These are phyloP conservation scores for Narthecium ossifragum DNA, from an alignment of 106 monocot species.

Conservation along the genomic window DNA sequence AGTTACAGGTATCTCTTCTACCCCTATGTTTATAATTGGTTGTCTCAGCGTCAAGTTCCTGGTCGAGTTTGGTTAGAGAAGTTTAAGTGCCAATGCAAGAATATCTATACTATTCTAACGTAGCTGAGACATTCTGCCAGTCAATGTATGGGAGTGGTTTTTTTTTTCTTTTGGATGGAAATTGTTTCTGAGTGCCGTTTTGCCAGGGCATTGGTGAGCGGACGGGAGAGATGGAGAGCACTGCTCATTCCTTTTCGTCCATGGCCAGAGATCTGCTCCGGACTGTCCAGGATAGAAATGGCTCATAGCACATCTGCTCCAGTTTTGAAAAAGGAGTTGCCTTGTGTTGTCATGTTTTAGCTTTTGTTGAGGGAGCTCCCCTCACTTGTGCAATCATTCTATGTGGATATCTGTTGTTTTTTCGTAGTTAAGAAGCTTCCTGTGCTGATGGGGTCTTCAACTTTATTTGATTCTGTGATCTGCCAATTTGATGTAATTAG, in stretches of 20 bases:
- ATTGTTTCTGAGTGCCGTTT: neutral
- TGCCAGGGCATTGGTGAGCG: constrained; percentile 39
- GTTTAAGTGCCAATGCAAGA: neutral
- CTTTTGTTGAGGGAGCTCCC: too few species aligned
- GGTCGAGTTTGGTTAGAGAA: neutral
- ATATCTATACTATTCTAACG: neutral
- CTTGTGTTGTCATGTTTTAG: too few species aligned
- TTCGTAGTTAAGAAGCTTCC: too few species aligned
- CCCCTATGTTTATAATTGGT: neutral
- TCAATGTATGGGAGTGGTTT: neutral
- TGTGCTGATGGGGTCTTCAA: too few species aligned
- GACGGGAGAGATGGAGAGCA: constrained; percentile 58
- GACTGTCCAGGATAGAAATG: too few species aligned
- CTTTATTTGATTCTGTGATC: too few species aligned
- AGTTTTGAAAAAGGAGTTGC: too few species aligned
- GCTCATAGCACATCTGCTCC: too few species aligned
- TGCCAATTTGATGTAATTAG: too few species aligned
- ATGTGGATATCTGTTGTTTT: too few species aligned
- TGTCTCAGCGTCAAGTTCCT: neutral
- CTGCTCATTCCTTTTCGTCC: constrained; percentile 63
- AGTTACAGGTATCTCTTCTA: constrained; percentile 46
- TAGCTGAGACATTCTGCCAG: neutral
- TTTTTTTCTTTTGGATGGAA: neutral
- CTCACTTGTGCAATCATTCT: too few species aligned
- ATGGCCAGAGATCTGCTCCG: constrained; percentile 52